Conservation (phyloP, 192 early-diverging fungal genomes). For the Backusella macrospora region DNA sequence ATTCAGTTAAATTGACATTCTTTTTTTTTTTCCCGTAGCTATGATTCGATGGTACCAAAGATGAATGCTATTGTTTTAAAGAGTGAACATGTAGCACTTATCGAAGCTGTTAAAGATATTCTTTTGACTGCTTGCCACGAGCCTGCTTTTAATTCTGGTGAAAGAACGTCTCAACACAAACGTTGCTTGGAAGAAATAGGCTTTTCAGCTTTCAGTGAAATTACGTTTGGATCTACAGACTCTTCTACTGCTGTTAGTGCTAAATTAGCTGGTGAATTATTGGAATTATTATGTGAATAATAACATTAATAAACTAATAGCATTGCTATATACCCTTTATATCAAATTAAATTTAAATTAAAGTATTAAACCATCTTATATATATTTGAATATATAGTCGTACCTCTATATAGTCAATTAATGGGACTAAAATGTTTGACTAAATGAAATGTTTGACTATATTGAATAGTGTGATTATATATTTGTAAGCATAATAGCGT, state of each 20-base stretch:
- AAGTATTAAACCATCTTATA: no score
- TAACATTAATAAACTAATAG: neutral
- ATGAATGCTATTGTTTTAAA: conserved; percentile 65
- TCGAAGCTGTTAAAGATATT: conserved; percentile 68
- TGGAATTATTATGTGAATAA: conserved; percentile 13
- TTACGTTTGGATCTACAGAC: conserved; percentile 23
- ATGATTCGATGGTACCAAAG: conserved; percentile 66
- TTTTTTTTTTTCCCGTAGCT: conserved; percentile 47
- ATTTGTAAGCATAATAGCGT: no score
- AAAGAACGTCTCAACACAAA: conserved; percentile 40
- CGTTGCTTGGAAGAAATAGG: conserved; percentile 49
- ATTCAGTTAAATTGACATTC: no score
- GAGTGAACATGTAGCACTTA: conserved; percentile 61
- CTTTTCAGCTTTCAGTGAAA: conserved; percentile 45
- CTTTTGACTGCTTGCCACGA: conserved; percentile 54
- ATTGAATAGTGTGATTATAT: no score
- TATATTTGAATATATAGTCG: no score
- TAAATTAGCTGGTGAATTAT: neutral
- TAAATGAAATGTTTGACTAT: no score
- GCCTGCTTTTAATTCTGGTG: conserved; percentile 34
- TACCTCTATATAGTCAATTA: no score
- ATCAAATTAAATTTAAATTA: no score
- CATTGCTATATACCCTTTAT: no score
- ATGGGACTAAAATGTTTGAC: no score
- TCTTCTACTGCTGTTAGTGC: conserved; percentile 9